Conservation (phyloP, 768 basidiomycete genomes). For the Boletus coccyginus region DNA sequence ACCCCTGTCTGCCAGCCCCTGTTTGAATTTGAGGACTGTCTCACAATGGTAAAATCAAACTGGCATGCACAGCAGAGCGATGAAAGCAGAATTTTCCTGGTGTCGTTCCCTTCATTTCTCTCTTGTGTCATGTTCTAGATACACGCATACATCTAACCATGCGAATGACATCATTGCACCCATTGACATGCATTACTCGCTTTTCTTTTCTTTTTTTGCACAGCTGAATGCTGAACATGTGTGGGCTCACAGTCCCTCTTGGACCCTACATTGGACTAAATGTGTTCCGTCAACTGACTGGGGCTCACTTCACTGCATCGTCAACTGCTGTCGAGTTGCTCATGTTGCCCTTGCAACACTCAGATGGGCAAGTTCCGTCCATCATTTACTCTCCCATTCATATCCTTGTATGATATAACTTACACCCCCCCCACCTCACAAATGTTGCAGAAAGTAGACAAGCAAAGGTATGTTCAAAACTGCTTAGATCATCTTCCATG, state of each 20-base stretch:
- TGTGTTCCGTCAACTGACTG: constrained; percentile 97
- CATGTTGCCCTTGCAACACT: constrained; percentile 82
- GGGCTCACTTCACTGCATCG: constrained; percentile 91
- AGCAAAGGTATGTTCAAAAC: no score
- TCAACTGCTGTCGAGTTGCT: constrained; percentile 92
- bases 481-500: no score
- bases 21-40: constrained; percentile 92
- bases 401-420: no score
- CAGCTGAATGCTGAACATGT: no score
- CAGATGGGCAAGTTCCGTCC: constrained; percentile 59
- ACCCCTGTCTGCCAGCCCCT: constrained; percentile 95
- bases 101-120: constrained; percentile 54
- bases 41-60: constrained; percentile 85
- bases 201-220: no score
- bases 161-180: constrained; percentile 93
- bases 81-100: constrained; percentile 91
- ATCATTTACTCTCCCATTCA: not conserved
- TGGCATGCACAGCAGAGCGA: constrained; percentile 81
- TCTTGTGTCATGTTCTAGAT: no score
- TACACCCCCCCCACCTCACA: no score
- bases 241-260: constrained; percentile 50
- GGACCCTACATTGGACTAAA: constrained; percentile 94
- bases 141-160: not conserved
- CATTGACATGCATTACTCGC: constrained; percentile 62
- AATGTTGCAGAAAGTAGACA: no score